Evolutionary conservation across 441 rosid genomes (phyloP).

Genomic region (Syzygium malaccense): DNA sequence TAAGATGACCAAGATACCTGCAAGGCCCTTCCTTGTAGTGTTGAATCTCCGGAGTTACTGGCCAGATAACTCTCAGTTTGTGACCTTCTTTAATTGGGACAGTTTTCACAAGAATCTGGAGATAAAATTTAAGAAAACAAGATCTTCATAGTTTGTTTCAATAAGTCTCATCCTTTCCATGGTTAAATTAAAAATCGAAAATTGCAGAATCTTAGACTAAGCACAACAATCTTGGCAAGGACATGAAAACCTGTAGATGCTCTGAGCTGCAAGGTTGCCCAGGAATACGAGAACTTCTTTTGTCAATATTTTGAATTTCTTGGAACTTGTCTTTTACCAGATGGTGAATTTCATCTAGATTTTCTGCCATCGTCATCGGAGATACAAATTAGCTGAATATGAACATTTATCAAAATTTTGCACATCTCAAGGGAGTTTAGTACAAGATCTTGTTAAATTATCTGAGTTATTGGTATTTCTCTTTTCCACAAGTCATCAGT

Average conservation of each 20-base stretch:
- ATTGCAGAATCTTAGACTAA: neutral
- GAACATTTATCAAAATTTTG: neutral
- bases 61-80: slow-evolving; percentile 69
- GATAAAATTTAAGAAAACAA: neutral
- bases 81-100: slow-evolving; percentile 90
- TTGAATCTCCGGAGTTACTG: slow-evolving; percentile 72
- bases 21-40: slow-evolving; percentile 81
- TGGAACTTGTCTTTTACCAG: slow-evolving; percentile 61
- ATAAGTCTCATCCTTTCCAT: neutral
- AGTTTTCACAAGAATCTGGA: slow-evolving; percentile 73
- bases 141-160: neutral
- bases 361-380: slow-evolving; percentile 29
- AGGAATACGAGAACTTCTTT: slow-evolving; percentile 38
- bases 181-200: neutral
- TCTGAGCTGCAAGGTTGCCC: slow-evolving; percentile 79
- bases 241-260: slow-evolving; percentile 65
- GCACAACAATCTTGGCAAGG: neutral
- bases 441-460: neutral
- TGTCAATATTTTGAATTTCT: slow-evolving; percentile 54
- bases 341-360: slow-evolving; percentile 58
- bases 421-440: neutral
- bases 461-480: neutral
- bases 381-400: neutral
- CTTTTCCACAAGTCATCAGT: neutral
- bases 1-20: slow-evolving; percentile 84